A percentile compares a stretch with the other conserved stretches of the same genome.
phyloP scores from a whole-genome alignment of 1,284 basidiomycete species.

The Lentinula novae-zelandiae region DNA sequence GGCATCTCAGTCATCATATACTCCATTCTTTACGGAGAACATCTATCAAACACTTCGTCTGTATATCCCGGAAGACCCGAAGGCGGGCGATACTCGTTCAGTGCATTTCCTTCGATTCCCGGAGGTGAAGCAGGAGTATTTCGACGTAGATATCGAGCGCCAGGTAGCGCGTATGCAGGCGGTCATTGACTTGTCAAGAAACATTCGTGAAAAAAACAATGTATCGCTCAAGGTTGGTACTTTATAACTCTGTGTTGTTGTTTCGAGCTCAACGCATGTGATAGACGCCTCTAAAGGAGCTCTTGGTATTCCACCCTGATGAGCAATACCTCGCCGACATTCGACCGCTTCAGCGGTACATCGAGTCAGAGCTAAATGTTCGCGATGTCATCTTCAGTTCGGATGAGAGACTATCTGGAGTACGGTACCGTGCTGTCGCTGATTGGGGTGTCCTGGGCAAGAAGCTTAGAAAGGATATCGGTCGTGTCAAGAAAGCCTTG shows the following conservation, averaged over 20 bases:
- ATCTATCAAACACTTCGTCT: conserved; percentile 89
- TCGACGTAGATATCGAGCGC: conserved; percentile 94
- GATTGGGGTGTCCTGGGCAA: conserved; percentile 96
- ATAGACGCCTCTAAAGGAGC: conserved; percentile 89
- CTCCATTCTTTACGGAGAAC: conserved; percentile 97
- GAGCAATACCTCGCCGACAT: conserved; percentile 85
- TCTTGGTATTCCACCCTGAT: conserved; percentile 93
- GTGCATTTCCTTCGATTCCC: conserved; percentile 97
- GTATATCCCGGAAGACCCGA: conserved; percentile 78
- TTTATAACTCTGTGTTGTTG: background rate
- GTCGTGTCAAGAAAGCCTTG: conserved; percentile 86
- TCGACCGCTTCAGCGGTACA: conserved; percentile 82
- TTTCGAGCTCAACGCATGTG: background rate
- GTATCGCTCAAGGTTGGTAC: conserved; percentile 81
- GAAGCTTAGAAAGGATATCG: conserved; percentile 93
- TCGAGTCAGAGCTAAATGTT: conserved; percentile 95
- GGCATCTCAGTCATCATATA: conserved; percentile 83
- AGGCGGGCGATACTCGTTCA: conserved; percentile 80
- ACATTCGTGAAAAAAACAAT: conserved; percentile 86
- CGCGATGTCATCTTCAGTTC: conserved; percentile 87
- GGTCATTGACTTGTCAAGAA: conserved; percentile 91
- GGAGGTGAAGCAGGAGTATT: conserved; percentile 90
- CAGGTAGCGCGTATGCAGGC: conserved; percentile 94
- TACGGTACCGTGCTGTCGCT: conserved; percentile 89
- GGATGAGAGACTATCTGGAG: conserved; percentile 84